Evolutionary conservation across 2,329 filamentous ascomycete genomes (phyloP).

Genomic region (Triangularia setosa): DNA sequence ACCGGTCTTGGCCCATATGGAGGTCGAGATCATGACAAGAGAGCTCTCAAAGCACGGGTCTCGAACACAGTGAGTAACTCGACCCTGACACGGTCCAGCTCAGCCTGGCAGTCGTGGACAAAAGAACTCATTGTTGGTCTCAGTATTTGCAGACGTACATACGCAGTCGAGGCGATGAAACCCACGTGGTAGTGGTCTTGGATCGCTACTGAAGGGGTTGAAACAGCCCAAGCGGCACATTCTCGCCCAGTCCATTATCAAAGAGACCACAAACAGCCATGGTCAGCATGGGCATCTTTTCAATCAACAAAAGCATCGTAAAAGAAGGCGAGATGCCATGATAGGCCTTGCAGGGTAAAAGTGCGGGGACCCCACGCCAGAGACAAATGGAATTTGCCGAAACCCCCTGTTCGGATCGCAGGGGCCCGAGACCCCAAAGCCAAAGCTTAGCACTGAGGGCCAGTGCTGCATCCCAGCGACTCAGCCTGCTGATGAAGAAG

Average conservation of each 20-base stretch:
- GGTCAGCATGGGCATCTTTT: neutral
- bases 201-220: neutral
- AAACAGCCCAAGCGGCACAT: neutral
- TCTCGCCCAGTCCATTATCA: neutral
- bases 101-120: neutral
- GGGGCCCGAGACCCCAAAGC: slow-evolving; percentile 14
- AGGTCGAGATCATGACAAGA: neutral
- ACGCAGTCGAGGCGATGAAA: neutral
- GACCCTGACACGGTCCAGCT: neutral
- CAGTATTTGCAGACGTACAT: neutral
- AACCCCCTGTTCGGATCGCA: slow-evolving; percentile 4
- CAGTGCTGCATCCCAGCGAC: neutral
- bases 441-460: neutral
- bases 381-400: neutral
- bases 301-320: neutral
- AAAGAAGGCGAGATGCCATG: neutral
- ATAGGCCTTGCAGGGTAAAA: neutral
- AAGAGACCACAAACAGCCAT: neutral
- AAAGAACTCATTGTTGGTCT: neutral
- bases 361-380: neutral
- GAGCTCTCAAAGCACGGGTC: neutral
- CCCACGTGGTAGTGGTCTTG: neutral
- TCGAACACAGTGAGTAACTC: neutral
- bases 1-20: neutral
- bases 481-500: neutral